Base-by-base conservation (phyloP, 139 green algal species). In the Pleodorina starrii region DNA sequence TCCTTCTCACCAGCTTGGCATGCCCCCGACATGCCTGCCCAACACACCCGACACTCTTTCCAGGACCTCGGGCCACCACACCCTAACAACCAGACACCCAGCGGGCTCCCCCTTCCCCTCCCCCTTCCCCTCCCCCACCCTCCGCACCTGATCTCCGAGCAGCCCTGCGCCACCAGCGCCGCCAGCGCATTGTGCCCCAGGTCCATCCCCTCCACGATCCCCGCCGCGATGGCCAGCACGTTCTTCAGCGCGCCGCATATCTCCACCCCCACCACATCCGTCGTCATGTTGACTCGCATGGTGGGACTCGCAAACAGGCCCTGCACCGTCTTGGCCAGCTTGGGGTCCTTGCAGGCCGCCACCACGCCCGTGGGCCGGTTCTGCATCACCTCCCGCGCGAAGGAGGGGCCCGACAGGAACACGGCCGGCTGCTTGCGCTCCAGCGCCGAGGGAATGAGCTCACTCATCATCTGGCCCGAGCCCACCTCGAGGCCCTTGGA, bases 191-290 rank as follows among this genome's bases (percentile, higher is more conserved):
- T 99, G 92, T 98, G 93, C 17, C 98, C 98, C 69, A 99, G 94
- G 59, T 97, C 96, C 85, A 99, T 91, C 5, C 98, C 98, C 84
- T 99, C 96, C 57, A 99, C 97, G 68, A 99, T 99, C 60, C 98
- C 98, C 16, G 98, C 98, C 4, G 97, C 98, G 81, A 99, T 99
- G 27, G 98, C 98, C 66, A 99, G 93, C 91, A 99, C 98, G 88
- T 99, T 99, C 88, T 99, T 99, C 32, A 99, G 93, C 36, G 98
- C 98, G 32, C 98, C 98, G 76, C 97, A 99, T 63, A 99, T 96
- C 94, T 99, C 98, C 21, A 99, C 97, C 27, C 98, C 98, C 74
- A 94, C 94, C 66, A 99, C 98, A 81, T 99, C 98, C 12, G 89
- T 97, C 29, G 94, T 96, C 16, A 94, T 98, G 96, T 99, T 99